phyloP scores from a whole-genome alignment of 148 eudicot species.

The Arbutus unedo region DNA sequence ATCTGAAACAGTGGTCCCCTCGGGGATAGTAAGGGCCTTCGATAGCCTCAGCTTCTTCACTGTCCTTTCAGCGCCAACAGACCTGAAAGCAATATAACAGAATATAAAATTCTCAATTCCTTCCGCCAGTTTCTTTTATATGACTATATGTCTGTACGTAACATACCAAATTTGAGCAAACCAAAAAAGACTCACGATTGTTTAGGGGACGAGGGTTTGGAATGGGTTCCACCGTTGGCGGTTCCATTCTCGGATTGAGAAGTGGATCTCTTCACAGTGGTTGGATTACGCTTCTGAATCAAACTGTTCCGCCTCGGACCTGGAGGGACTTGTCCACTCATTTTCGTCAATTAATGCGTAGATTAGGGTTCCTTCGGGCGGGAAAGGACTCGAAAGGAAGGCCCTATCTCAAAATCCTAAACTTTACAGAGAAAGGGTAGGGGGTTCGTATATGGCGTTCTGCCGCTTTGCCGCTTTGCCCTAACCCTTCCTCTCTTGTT shows the following conservation, averaged over 20 bases:
- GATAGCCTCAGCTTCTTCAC: slow-evolving; percentile 93
- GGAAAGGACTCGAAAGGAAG: neutral
- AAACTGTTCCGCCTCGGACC: slow-evolving; percentile 48
- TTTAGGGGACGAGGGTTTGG: slow-evolving; percentile 59
- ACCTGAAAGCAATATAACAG: slow-evolving; percentile 25
- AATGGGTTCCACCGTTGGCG: slow-evolving; percentile 21
- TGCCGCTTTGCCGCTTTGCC: neutral
- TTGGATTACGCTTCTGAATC: slow-evolving; percentile 39
- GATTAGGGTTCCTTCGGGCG: neutral
- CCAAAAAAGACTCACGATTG: slow-evolving; percentile 36
- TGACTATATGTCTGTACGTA: neutral
- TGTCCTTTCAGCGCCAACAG: slow-evolving; percentile 78
- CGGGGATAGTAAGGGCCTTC: slow-evolving; percentile 93
- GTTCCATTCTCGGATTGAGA: slow-evolving; percentile 52
- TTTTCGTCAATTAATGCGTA: slow-evolving; percentile 16
- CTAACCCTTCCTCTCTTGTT: neutral
- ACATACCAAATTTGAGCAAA: neutral
- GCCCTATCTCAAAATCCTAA: neutral
- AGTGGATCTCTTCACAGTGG: slow-evolving; percentile 33
- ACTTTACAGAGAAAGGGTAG: slow-evolving; percentile 12
- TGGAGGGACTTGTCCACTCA: slow-evolving; percentile 58
- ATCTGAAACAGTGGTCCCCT: slow-evolving; percentile 82
- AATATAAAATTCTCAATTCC: neutral
- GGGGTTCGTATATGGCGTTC: slow-evolving; percentile 6
- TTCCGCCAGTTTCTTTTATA: neutral